Conservation (phyloP, 2,329 filamentous ascomycete species). For the Aspergillus felis region DNA sequence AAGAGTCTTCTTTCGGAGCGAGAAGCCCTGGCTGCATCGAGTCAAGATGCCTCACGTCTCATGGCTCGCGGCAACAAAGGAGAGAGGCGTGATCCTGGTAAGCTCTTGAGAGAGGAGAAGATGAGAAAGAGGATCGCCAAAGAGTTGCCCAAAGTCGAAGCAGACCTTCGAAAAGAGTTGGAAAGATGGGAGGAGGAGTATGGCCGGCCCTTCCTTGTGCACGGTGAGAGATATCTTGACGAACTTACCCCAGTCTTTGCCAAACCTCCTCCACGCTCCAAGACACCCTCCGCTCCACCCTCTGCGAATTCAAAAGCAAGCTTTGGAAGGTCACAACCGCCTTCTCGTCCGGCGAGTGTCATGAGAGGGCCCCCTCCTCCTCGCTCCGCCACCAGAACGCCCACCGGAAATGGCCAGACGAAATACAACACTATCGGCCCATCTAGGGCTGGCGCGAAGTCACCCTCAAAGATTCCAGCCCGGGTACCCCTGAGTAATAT, state of each 20-base stretch:
- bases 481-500: constrained; percentile 46
- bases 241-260: constrained; percentile 64
- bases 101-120: constrained; percentile 92
- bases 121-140: constrained; percentile 97
- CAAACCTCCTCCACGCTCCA: constrained; percentile 58
- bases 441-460: constrained; percentile 33
- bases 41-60: constrained; percentile 88
- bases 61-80: constrained; percentile 90
- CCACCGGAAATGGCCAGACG: constrained; percentile 38
- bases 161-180: constrained; percentile 75
- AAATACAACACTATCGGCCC: constrained; percentile 37
- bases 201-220: constrained; percentile 86
- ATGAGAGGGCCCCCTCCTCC: constrained; percentile 39
- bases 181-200: constrained; percentile 92
- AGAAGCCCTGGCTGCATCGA: constrained; percentile 81
- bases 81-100: constrained; percentile 89
- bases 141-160: constrained; percentile 86
- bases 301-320: constrained; percentile 23
- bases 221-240: constrained; percentile 87
- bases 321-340: constrained; percentile 22
- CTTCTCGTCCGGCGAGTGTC: constrained; percentile 31
- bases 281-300: constrained; percentile 40
- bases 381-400: constrained; percentile 46
- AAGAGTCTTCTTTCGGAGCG: constrained; percentile 78
- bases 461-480: constrained; percentile 47